Evolutionary conservation across 1,284 basidiomycete species (phyloP), one percentile per base, ranked within the genome.

Genomic region (Sporisorium graminicola): DNA sequence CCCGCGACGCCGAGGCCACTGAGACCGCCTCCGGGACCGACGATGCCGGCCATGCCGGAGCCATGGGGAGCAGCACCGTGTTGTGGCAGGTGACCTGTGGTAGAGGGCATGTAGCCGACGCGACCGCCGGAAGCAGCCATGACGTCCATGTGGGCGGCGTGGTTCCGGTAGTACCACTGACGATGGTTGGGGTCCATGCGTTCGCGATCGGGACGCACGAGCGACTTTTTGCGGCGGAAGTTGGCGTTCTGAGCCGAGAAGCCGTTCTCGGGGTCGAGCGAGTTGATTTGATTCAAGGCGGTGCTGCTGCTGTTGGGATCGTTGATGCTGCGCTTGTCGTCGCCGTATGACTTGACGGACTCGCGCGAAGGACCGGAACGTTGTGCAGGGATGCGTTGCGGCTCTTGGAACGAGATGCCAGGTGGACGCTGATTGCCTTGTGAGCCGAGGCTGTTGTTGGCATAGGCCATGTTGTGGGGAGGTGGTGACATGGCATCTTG

Each of bases 131-230:
- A 58, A 20, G 77, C 80, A 20, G 74, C 72, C 54, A 79, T 71
- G 26, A 77, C 66, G 49, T 85, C 91, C 86, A 94, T 89, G 83
- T 93, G 91, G 22, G 92, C 92, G 16, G 94, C 93, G 86, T 93
- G 94, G 75, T 90, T 92, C 58, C 94, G 91, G 87, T 99, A 99
- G 87, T 98, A 93, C 91, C 93, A 99, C 79, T 96, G 91, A 47
- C 95, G 90, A 88, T 98, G 95, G 53, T 91, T 91, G 10, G 95
- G 95, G 84, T 98, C 95, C 82, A 98, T 94, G 88, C 96, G 93
- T 88, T 98, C 96, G 72, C 96, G 89, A 86, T 99, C 96, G 9
- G 97, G 96, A 63, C 91, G 89, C 60, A 98, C 94, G 52, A 99
- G 90, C 83, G 92, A 94, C 90, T 95, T 96, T 89, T 98, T 98